Evolutionary conservation across 768 basidiomycete species (phyloP), one percentile per base, ranked within the genome.

Genomic region (Leucocoprinus birnbaumii): DNA sequence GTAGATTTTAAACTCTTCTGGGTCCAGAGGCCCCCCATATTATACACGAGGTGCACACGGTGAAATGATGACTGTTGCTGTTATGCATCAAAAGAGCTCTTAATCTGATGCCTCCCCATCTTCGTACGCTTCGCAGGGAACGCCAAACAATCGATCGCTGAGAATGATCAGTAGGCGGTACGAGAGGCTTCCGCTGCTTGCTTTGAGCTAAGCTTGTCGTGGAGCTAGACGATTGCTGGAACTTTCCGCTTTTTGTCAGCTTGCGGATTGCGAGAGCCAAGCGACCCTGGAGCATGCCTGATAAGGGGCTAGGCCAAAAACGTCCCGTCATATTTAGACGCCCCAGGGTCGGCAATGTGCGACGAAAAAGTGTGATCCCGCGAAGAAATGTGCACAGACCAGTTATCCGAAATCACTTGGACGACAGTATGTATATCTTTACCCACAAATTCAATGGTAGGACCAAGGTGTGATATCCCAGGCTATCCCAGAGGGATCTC

Each of bases 31-130:
- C 21, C n/a, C 38, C 53, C 47, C 21, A 25, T 35, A 55, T 43
- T 43, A 49, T 49, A 48, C 54, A 55, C 54, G 54, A 55, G 54
- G 54, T 55, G 24, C 54, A 41, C 48, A 49, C 54, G 54, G 54
- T 48, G 54, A 48, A 49, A 49, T 48, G 47, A 55, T 55, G 47
- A 42, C 37, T 19, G 38, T 43, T 22, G 47, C 26, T 55, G 38
- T 43, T 48, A 35, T 41, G 47, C 42, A 43, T 55, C 54, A 55
- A 48, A 43, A 38, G 31, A 34, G 38, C 48, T 48, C 31, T 38
- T 26, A 48, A 37, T 27, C 46, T 48, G 53, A 54, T 47, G 53
- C 44, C 53, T 46, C 31, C 53, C 54, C 54, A 55, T 49, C 27
- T 38, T 49, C 40, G 38, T 41, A 48, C 41, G 41, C 54, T 35